Evolutionary conservation across 176 grass and related monocot genomes (phyloP), one percentile per base, ranked within the genome.

Genomic region (Coix lacrymajobi): DNA sequence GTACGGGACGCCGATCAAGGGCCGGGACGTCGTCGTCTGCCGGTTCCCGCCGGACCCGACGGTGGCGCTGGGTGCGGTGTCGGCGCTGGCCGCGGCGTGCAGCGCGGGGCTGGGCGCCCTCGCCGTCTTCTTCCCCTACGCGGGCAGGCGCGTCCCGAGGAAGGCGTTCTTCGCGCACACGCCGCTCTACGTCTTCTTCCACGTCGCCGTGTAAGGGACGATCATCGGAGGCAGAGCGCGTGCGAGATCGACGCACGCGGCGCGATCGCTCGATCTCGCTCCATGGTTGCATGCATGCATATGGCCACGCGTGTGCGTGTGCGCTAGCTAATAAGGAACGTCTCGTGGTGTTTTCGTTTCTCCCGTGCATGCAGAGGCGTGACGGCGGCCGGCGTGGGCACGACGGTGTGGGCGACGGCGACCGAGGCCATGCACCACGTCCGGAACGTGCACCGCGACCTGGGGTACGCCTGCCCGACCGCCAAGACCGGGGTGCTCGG

Each of bases 401-500:
- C 66, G 74, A 88, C 77, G 57, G 17, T 79, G 71, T 92, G 89
- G 88, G 78, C 57, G 63, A 94, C 83, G 34, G 51, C 84, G 7
- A 81, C 36, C 0, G 92, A 97, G 84, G 72, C 86, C 13, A 14
- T 76, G 52, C 86, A 79, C 67, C 87, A 71, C 30, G 32, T 66
- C 40, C 78, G 74, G 62, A 94, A 83, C 38, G 83, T 92, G 66
- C 90, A 92, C 70, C 14, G 43, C 11, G 71, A 92, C 72, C 22
- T 71, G n/a, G 49, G 11, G 3, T 76, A 85, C 20, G 33, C 75
- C 1, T 91, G 86, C 72, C 84, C 84, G 4, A 91, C 84, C 30
- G 84, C 84, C 20, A 87, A 89, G 74, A 94, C 88, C 0, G 92
- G 92, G n/a, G 10, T 97, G 26, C 72, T 94, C 51, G 86, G 88